Evolutionary conservation across 73 alveolate genomes (phyloP).

Genomic region (Tetrahymena malaccensis): DNA sequence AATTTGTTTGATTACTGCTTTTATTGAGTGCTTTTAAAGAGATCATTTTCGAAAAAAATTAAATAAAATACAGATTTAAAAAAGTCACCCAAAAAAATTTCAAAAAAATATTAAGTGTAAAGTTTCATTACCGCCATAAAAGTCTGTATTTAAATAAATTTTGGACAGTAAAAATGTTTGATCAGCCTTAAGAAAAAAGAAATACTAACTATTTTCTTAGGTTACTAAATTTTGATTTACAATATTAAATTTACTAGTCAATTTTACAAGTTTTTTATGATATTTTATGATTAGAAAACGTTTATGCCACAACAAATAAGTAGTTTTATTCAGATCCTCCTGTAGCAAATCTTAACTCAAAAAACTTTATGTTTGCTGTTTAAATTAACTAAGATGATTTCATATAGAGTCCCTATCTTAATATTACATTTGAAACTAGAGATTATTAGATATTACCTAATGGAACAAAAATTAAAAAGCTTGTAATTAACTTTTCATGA

Average conservation of each 20-base stretch:
- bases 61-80: too few relatives aligned
- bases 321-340: not conserved
- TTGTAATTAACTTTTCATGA: not conserved
- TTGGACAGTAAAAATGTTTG: not conserved
- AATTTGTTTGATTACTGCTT: not conserved
- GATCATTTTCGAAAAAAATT: not conserved
- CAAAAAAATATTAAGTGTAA: not conserved
- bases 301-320: not conserved
- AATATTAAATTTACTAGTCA: not conserved
- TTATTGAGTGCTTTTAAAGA: not conserved
- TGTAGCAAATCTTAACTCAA: not conserved
- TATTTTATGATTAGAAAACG: not conserved
- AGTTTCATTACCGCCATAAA: too few relatives aligned
- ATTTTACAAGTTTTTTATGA: not conserved
- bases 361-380: not conserved
- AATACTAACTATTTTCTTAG: not conserved
- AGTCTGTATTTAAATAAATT: not conserved
- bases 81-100: too few relatives aligned
- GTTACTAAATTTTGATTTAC: too few relatives aligned
- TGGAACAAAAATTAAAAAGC: not conserved
- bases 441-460: not conserved
- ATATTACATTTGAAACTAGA: not conserved
- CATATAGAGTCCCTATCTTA: not conserved
- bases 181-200: too few relatives aligned
- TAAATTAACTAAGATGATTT: not conserved